Conservation (phyloP, 108 stramenopile species). For the Cylindrotheca closterium region DNA sequence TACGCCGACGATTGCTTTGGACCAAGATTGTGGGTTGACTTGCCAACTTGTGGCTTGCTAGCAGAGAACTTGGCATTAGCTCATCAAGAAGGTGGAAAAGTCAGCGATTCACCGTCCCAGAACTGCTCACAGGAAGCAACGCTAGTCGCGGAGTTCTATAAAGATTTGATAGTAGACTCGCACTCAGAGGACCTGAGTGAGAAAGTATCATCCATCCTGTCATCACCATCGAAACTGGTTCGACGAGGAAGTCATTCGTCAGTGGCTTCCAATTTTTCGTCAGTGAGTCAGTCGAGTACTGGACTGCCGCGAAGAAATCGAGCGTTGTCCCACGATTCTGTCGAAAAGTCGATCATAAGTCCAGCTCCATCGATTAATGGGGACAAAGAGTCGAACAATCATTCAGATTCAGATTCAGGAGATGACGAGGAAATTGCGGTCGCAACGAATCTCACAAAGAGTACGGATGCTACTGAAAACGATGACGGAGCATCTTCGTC, state of each 20-base stretch:
- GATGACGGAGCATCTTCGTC: conserved; percentile 48
- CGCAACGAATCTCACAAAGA: conserved; percentile 4
- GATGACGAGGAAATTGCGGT: conserved; percentile 42
- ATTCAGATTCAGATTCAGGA: conserved; percentile 47
- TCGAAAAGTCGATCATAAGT: not conserved
- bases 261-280: conserved; percentile 10
- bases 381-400: not conserved
- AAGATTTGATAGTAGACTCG: not conserved
- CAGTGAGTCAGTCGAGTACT: not conserved
- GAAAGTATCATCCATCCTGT: not conserved
- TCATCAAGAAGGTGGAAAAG: conserved; percentile 25
- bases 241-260: conserved; percentile 22
- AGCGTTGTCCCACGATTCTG: conserved; percentile 10
- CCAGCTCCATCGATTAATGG: not conserved
- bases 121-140: conserved; percentile 27
- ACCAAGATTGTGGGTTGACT: conserved; percentile 70
- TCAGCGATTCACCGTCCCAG: not conserved
- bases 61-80: conserved; percentile 58
- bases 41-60: conserved; percentile 45
- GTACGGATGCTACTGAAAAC: not conserved
- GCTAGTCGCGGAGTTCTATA: conserved; percentile 31
- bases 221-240: not conserved
- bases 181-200: not conserved
- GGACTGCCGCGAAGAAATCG: conserved; percentile 1
- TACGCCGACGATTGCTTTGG: conserved; percentile 79